Percentiles rank a stretch among this genome's conserved stretches.
Evolutionary conservation across 2,329 filamentous ascomycete species (phyloP).

Genomic region (Xylogone sp.): DNA sequence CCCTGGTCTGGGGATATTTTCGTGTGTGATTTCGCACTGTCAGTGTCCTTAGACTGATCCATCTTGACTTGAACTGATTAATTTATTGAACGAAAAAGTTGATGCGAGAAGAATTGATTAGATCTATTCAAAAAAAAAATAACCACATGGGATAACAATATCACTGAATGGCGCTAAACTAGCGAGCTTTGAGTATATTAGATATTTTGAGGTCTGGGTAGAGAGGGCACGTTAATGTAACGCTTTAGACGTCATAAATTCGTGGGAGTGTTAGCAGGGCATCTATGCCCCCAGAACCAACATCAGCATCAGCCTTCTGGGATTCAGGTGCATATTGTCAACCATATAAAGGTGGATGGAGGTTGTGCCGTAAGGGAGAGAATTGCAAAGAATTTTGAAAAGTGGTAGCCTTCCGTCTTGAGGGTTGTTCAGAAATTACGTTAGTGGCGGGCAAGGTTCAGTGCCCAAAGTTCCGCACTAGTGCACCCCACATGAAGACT

Average conservation of each 20-base stretch:
- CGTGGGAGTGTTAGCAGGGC: too few species aligned
- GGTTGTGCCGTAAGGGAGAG: neutral
- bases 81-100: neutral
- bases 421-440: neutral
- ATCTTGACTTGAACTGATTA: neutral
- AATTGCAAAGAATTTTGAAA: neutral
- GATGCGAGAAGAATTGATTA: neutral
- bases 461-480: neutral
- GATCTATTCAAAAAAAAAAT: neutral
- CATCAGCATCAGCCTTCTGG: too few species aligned
- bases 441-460: neutral
- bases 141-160: neutral
- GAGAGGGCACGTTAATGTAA: too few species aligned
- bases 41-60: neutral
- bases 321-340: too few species aligned
- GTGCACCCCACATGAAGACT: neutral
- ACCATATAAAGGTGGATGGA: too few species aligned
- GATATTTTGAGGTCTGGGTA: neutral
- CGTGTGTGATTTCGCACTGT: neutral
- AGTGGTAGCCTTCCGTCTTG: neutral
- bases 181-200: neutral
- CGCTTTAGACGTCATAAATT: too few species aligned
- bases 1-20: neutral
- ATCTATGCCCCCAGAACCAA: too few species aligned
- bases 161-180: neutral